Evolutionary conservation across 106 monocot species (phyloP).

Genomic region (Amphibolis antarctica): DNA sequence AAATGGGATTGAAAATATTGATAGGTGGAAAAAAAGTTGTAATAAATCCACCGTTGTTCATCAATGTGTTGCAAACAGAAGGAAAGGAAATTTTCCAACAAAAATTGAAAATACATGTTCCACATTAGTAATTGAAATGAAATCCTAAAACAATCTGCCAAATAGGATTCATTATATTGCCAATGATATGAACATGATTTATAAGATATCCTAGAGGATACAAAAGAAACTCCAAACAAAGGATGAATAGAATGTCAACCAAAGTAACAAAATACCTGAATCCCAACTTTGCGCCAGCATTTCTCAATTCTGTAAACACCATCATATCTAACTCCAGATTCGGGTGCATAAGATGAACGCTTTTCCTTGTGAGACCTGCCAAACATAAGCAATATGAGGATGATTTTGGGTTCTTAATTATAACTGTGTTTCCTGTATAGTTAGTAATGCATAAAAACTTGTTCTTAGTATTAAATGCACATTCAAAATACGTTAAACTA

Average conservation of each 20-base stretch:
- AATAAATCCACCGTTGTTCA: no score
- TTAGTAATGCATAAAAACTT: background rate
- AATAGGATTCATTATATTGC: no score
- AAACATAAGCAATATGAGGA: background rate
- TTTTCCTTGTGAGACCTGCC: slow-evolving; percentile 93
- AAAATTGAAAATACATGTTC: no score
- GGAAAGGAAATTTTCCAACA: no score
- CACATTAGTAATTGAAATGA: no score
- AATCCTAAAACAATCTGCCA: background rate
- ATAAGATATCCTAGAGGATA: no score
- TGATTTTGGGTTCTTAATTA: background rate
- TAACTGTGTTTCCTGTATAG: no score
- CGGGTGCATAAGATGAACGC: slow-evolving; percentile 93
- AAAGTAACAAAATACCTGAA: slow-evolving; percentile 35
- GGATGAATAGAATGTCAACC: background rate
- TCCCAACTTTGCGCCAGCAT: slow-evolving; percentile 87
- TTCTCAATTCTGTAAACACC: slow-evolving; percentile 88
- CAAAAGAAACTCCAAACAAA: background rate
- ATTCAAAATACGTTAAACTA: no score
- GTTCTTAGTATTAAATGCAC: background rate
- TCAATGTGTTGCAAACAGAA: no score
- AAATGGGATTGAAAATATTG: background rate
- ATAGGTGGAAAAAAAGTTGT: no score
- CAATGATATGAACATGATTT: no score
- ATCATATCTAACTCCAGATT: slow-evolving; percentile 83